These are phyloP conservation scores for Lathyrus aphaca DNA, from an alignment of 306 rosid species.

Conservation along the genomic window DNA sequence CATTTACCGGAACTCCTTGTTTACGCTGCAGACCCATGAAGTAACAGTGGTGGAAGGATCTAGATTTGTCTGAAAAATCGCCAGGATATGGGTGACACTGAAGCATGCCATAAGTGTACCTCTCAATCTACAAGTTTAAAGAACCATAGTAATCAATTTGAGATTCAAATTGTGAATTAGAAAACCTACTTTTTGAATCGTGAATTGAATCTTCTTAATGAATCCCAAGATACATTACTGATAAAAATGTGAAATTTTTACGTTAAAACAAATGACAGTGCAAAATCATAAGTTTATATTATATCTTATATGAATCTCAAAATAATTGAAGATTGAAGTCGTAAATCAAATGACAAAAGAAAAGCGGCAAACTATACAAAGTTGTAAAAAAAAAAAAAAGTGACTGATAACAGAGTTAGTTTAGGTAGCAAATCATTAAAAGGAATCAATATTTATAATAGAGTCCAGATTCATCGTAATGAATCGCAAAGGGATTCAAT, in stretches of 20 bases:
- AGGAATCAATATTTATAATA: too few species aligned
- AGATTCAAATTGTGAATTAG: not conserved
- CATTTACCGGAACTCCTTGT: conserved; percentile 73
- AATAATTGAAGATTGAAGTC: too few species aligned
- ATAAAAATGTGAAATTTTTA: not conserved
- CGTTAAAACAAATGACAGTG: not conserved
- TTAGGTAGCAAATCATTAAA: too few species aligned
- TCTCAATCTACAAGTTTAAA: conserved; percentile 71
- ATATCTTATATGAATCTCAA: too few species aligned
- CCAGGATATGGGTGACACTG: conserved; percentile 98
- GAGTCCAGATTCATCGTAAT: not conserved
- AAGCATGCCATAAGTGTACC: conserved; percentile 73
- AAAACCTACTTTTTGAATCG: not conserved
- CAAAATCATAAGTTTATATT: not conserved
- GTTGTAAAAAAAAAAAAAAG: too few species aligned
- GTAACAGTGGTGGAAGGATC: conserved; percentile 72
- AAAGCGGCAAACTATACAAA: too few species aligned
- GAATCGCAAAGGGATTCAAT: not conserved
- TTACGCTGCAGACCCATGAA: conserved; percentile 95
- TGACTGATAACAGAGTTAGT: too few species aligned
- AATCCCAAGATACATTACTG: not conserved
- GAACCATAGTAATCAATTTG: not conserved
- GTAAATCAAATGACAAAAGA: too few species aligned
- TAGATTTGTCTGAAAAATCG: conserved; percentile 79
- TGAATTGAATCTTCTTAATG: not conserved